Percentiles rank a stretch among this genome's conserved stretches.
Conservation (phyloP, 2,329 filamentous ascomycete species). For the Fusarium paranaense region DNA sequence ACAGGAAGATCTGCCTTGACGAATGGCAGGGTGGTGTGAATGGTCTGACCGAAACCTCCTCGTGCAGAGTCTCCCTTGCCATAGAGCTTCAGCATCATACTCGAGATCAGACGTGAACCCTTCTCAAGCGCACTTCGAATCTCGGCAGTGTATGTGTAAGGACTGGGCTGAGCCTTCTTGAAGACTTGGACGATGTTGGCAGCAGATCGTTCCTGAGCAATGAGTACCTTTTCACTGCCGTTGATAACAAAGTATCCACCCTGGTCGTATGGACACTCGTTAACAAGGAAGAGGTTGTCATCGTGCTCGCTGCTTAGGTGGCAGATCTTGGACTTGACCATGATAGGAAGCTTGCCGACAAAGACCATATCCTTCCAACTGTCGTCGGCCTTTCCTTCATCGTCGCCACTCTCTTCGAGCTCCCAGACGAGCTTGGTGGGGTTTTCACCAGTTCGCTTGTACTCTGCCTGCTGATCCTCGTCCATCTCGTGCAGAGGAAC, state of each 20-base stretch:
- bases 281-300: slow-evolving; percentile 87
- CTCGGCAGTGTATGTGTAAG: slow-evolving; percentile 93
- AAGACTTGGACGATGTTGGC: slow-evolving; percentile 99
- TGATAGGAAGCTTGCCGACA: slow-evolving; percentile 95
- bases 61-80: slow-evolving; percentile 84
- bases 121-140: slow-evolving; percentile 97
- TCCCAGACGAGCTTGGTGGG: slow-evolving; percentile 72
- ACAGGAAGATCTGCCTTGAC: slow-evolving; percentile 95
- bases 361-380: slow-evolving; percentile 79
- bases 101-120: slow-evolving; percentile 93
- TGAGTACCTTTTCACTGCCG: slow-evolving; percentile 97
- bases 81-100: slow-evolving; percentile 89
- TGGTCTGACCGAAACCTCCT: slow-evolving; percentile 85
- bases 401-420: slow-evolving; percentile 66
- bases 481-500: slow-evolving; percentile 77
- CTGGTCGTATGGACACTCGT: slow-evolving; percentile 98
- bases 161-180: slow-evolving; percentile 94
- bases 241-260: slow-evolving; percentile 99
- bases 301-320: slow-evolving; percentile 87
- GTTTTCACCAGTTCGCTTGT: slow-evolving; percentile 65
- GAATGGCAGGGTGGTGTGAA: slow-evolving; percentile 91
- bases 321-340: slow-evolving; percentile 98
- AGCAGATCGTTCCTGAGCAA: slow-evolving; percentile 96
- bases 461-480: slow-evolving; percentile 68
- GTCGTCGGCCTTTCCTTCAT: slow-evolving; percentile 65